Evolutionary conservation across 2,329 filamentous ascomycete species (phyloP), one percentile per base, ranked within the genome.

Genomic region (Xylariaceae sp.): DNA sequence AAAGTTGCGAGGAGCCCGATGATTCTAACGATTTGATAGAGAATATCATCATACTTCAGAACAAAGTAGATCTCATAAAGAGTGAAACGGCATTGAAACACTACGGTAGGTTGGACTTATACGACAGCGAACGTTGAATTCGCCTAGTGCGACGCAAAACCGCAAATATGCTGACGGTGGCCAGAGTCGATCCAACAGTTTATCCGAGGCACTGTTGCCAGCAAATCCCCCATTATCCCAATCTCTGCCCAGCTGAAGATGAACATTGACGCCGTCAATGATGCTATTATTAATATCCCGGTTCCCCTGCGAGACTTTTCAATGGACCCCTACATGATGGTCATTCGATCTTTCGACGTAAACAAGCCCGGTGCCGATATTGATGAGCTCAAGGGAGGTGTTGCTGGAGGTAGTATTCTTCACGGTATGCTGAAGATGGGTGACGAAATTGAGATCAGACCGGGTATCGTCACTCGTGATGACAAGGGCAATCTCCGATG

Each of bases 361-460:
- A 99, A 99, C 85, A 99, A 99, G 83, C 94, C 94, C 40, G 94
- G 94, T 82, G 92, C 94, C 40, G 94, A 96, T 75, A 97, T 99
- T 62, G 92, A 97, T 57, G 94, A 99, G 66, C 81, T 99, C 59
- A 96, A 97, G 83, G 94, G 94, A 70, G 94, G 94, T 83, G 94
- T 99, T 71, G 94, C 94, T 65, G 94, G 94, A 85, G 94, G 94
- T 63, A 91, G 85, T 74, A 97, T 99, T 70, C 78, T 99, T 63
- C 95, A 92, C 70, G 94, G 94, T 81, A 91, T 99, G 54, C 77
- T 99, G 67, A 97, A 97, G 81, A 80, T 97, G 59, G 91, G 91
- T 61, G 94, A 99, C 68, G 94, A 99, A 78, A 95, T 99, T 64
- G 94, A 99, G 75, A 99, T 99, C 69, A 84, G 94, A 64, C 94